Evolutionary conservation across 805 yeast species (phyloP), one percentile per base, ranked within the genome.

Genomic region (Myxozyma geophila): DNA sequence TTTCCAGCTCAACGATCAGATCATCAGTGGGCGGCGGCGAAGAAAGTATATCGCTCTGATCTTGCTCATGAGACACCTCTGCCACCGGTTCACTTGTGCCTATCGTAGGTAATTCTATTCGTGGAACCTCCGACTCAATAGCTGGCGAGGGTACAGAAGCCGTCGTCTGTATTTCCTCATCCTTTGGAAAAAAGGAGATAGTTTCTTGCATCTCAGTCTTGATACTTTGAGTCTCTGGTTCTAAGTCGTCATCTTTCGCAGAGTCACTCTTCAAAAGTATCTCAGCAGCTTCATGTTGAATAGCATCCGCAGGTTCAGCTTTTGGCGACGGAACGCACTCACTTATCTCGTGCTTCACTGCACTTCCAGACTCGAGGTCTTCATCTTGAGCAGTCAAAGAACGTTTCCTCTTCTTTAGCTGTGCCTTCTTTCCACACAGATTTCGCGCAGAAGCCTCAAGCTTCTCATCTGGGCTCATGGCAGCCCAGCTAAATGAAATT

Each of bases 401-500:
- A 5, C 54, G 54, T 36, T 51, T 35, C 57, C 37, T 33, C 46
- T 44, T 44, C 21, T 41, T 51, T 46, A 10, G 15, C 2, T 12
- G 36, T 13, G 5, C 28, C 28, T 17, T 41, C 6, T 23, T 40
- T n/a, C 46, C 52, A 19, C 40, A 13, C 37, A 49, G 23, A 35
- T 37, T 46, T 56, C 47, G 47, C 35, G 35, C 12, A 7, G 44
- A 12, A 23, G 39, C 43, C 9, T 47, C 46, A 1, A 28, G 44
- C 44, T 48, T 41, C 28, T 69, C 68, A 12, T 60, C 63, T n/a
- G 68, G 66, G 1, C 52, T 37, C 46, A 62, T 44, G 13, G 35
- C 44, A 17, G 68, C 54, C 66, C 70, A 67, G 7, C 51, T 67
- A 51, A 65, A 63, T 5, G 58, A 12, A 9, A 48, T 46, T 15